Evolutionary conservation across 768 basidiomycete genomes (phyloP), one percentile per base, ranked within the genome.

Genomic region (Chalciporus pseudorubinellus): DNA sequence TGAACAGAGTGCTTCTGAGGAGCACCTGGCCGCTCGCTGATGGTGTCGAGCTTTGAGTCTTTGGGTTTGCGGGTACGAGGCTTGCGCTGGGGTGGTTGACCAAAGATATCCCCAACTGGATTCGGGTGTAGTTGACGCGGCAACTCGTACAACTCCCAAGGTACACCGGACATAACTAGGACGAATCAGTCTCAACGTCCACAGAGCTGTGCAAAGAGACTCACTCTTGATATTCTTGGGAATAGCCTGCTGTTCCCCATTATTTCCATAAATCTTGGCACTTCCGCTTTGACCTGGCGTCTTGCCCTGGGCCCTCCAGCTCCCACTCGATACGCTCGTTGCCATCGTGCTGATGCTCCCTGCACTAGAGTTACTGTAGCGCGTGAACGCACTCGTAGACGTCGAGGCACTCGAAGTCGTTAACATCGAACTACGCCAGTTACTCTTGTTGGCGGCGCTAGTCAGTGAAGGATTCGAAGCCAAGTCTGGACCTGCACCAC

Each of bases 171-270:
- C 79, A 91, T 82, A 62, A 84, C 91, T 92, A 51, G 29, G 53
- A 51, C 5, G 0, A 19, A 31, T 61, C 26, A 62, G 20, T 33
- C 24, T 9, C 9, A 44, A 26, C 12, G 9, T 26, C 43, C 4
- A 21, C 12, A 22, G 5, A 45, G 12, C 1, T n/a, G 12, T 3
- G n/a, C 33, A 45, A 51, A 43, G 29, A 3, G 8, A 80, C 87
- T 70, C 64, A 92, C 91, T 74, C 79, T 93, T 93, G 77, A 92
- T 76, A 69, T 91, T 92, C 76, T 79, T 83, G 48, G 84, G 82
- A 19, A 70, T 52, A 63, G 61, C 66, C 55, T 59, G 57, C 55
- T 67, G 57, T 57, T 59, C 63, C 58, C 66, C 59, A 24, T 18
- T 34, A 20, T 41, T 50, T 24, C 60, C 63, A 18, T 46, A 39